Evolutionary conservation across 805 yeast genomes (phyloP).

Genomic region (Lachancea thermotolerans): DNA sequence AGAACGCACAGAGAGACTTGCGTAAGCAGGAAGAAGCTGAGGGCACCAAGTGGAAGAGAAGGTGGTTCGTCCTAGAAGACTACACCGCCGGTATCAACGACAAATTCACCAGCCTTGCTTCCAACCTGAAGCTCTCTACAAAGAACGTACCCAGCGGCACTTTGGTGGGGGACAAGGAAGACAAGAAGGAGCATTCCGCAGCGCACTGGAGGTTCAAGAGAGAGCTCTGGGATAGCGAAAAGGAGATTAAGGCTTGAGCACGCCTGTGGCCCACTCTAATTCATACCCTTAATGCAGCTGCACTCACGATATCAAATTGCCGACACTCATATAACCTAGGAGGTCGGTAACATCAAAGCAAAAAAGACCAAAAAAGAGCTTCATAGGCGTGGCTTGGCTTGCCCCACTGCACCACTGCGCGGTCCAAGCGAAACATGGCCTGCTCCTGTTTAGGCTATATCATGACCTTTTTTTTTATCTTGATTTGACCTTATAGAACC

Average conservation of each 20-base stretch:
- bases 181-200: constrained; percentile 35
- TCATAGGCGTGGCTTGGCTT: background rate
- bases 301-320: no score
- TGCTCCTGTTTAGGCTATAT: constrained; percentile 3
- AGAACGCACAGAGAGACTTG: constrained; percentile 76
- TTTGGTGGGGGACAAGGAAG: constrained; percentile 47
- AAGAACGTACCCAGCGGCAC: constrained; percentile 67
- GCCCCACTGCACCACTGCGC: background rate
- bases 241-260: constrained; percentile 43
- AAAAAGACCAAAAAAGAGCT: no score
- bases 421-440: background rate
- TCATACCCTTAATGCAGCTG: no score
- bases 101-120: constrained; percentile 37
- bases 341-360: no score
- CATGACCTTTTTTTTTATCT: constrained; percentile 2
- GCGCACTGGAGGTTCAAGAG: constrained; percentile 66
- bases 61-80: constrained; percentile 67
- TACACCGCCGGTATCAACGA: constrained; percentile 31
- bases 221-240: constrained; percentile 49
- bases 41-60: constrained; percentile 63
- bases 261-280: background rate
- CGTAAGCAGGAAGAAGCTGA: constrained; percentile 64
- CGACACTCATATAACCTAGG: no score
- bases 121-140: constrained; percentile 49
- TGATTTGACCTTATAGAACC: background rate